phyloP scores from a whole-genome alignment of 805 yeast genomes.

The Teunomyces cretensis region DNA sequence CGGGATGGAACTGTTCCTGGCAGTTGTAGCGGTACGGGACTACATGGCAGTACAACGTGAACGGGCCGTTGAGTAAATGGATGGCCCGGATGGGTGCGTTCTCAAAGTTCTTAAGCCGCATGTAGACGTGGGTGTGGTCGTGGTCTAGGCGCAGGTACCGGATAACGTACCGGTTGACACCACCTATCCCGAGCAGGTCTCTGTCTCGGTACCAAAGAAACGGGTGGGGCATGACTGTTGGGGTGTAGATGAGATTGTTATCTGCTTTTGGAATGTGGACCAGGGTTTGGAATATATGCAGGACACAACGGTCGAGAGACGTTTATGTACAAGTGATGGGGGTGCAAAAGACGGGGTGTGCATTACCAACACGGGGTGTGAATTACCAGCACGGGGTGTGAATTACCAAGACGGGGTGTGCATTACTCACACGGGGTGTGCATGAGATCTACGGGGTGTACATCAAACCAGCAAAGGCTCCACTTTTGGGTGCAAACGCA shows the following conservation, averaged over 20 bases:
- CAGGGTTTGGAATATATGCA: neutral
- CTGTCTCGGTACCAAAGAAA: conserved; percentile 24
- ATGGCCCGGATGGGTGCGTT: conserved; percentile 37
- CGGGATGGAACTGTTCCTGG: conserved; percentile 22
- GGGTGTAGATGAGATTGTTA: too few relatives aligned
- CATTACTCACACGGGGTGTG: too few relatives aligned
- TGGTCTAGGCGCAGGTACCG: conserved; percentile 16
- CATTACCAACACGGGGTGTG: too few relatives aligned
- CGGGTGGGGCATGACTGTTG: conserved; percentile 3
- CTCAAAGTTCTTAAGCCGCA: conserved; percentile 42
- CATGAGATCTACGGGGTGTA: too few relatives aligned
- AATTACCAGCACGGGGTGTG: too few relatives aligned
- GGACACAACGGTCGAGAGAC: too few relatives aligned
- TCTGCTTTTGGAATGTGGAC: neutral
- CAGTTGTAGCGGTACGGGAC: conserved; percentile 37
- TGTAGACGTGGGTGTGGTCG: conserved; percentile 20
- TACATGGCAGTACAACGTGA: conserved; percentile 44
- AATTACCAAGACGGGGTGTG: too few relatives aligned
- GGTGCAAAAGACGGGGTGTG: too few relatives aligned
- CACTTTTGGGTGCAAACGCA: too few relatives aligned
- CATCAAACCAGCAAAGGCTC: too few relatives aligned
- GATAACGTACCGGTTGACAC: conserved; percentile 34
- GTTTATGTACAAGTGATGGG: conserved; percentile 2
- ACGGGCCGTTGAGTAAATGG: conserved; percentile 44
- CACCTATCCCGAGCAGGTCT: conserved; percentile 36